These are phyloP conservation scores for Inonotus obliquus DNA, from an alignment of 1,284 basidiomycete genomes.

Conservation along the genomic window DNA sequence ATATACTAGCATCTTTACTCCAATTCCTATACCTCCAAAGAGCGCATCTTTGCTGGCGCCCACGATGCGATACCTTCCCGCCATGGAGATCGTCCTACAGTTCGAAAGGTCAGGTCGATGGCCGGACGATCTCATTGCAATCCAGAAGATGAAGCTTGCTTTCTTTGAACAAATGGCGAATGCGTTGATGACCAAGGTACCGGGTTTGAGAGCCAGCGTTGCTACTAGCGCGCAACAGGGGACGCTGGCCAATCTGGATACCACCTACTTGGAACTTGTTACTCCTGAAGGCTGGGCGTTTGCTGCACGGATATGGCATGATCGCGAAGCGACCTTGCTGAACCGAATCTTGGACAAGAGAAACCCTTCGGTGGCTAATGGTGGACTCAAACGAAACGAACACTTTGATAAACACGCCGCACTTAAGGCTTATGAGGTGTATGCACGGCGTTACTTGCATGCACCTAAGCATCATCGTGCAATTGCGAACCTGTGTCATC, in stretches of 20 bases:
- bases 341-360: slow-evolving; percentile 58
- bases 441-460: slow-evolving; percentile 70
- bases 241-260: slow-evolving; percentile 62
- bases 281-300: slow-evolving; percentile 88
- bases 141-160: slow-evolving; percentile 94
- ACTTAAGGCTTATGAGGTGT: slow-evolving; percentile 58
- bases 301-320: slow-evolving; percentile 79
- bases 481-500: slow-evolving; percentile 76
- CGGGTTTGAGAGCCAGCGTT: slow-evolving; percentile 55
- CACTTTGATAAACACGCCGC: slow-evolving; percentile 50
- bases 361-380: slow-evolving; percentile 31
- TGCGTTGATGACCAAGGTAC: slow-evolving; percentile 49
- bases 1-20: slow-evolving; percentile 80
- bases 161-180: slow-evolving; percentile 79
- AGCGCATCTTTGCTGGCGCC: slow-evolving; percentile 43
- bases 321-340: slow-evolving; percentile 79
- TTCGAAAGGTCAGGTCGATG: slow-evolving; percentile 91
- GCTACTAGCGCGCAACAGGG: slow-evolving; percentile 47
- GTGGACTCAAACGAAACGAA: slow-evolving; percentile 30
- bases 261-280: slow-evolving; percentile 72
- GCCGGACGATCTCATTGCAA: slow-evolving; percentile 92
- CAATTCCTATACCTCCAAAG: slow-evolving; percentile 49
- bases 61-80: slow-evolving; percentile 61
- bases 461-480: slow-evolving; percentile 84
- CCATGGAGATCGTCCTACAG: slow-evolving; percentile 74